Base-by-base conservation (phyloP, 176 grass and related monocot genomes). In the Carex parvula region DNA sequence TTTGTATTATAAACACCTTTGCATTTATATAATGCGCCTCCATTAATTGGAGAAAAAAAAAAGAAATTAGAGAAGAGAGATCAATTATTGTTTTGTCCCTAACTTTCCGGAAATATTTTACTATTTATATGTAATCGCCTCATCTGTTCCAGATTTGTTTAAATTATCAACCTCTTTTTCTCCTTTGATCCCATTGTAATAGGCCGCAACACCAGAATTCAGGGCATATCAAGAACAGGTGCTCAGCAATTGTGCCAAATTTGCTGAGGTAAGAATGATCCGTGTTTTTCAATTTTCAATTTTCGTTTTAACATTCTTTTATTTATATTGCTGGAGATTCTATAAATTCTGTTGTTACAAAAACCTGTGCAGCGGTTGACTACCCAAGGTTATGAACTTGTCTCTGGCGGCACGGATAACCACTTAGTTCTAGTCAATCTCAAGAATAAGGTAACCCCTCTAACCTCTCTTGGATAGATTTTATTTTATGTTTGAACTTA, bases 381-480 rank as follows among this genome's bases (percentile, higher is more conserved):
- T 73, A 77, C 87, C 60, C 91, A 84, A 92, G 93, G 97, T n/a
- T 99, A 96, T 46, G 93, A 99, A 0, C 90, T 99, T 86, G 97
- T 99, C 66, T 99, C 97, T 16, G 97, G 97, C 81, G 97, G 97
- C 41, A 99, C 97, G 62, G 93, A 99, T 20, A 99, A 99, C 84
- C 97, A 99, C 91, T 95, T 99, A 84, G 97, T 99, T 30, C 91
- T 99, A 84, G 97, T 99, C 33, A 99, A 99, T 85, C 93, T 99
- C 21, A 99, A 99, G 83, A 91, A 85, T 61, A 93, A 99, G 93
- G 97, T 99, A 92, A 86, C 61, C 20, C 46, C 32, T 60, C 17
- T 44, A 64, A 58, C 12, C 58, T 41, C 33, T 7, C 20, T 64
- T 46, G 4, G n/a, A 14, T 15, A 20, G 8, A 81, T 33, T 11